These are phyloP conservation scores for Tylopilus sp. DNA, from an alignment of 1,284 basidiomycete genomes.

Conservation along the genomic window DNA sequence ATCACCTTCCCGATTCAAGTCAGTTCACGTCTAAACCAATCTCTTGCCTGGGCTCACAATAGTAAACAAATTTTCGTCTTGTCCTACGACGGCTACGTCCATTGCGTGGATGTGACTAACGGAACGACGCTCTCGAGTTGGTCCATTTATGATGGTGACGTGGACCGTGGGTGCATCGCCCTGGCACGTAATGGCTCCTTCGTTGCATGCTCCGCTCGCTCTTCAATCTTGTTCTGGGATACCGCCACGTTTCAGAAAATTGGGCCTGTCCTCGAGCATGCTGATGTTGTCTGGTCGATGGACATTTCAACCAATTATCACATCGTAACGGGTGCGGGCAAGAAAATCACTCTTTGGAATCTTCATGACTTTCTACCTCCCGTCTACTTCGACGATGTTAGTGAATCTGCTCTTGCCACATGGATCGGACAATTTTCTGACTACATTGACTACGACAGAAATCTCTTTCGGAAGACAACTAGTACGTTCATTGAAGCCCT, in stretches of 20 bases:
- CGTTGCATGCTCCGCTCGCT: not conserved
- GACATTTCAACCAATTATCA: not conserved
- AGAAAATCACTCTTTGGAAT: not conserved
- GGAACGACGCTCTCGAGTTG: not conserved
- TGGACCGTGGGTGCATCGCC: not conserved
- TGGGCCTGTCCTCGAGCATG: not conserved
- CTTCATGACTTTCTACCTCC: not conserved
- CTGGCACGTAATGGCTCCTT: not conserved
- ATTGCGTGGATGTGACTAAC: not conserved
- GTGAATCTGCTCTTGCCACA: not conserved
- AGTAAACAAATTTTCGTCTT: not conserved
- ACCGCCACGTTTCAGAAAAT: not conserved
- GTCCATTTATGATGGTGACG: not conserved
- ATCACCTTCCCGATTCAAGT: not conserved
- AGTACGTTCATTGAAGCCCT: too few relatives aligned
- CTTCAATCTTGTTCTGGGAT: conserved; percentile 1
- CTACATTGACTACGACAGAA: too few relatives aligned
- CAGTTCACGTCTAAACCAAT: not conserved
- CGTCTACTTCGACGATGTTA: not conserved
- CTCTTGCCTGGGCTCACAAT: conserved; percentile 2
- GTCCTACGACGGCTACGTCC: not conserved
- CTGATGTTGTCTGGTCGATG: not conserved
- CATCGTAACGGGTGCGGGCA: not conserved
- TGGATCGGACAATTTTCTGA: too few relatives aligned
- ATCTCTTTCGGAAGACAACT: too few relatives aligned